Evolutionary conservation across 2,329 filamentous ascomycete genomes (phyloP).

Genomic region (Tricladium varicosporioides): DNA sequence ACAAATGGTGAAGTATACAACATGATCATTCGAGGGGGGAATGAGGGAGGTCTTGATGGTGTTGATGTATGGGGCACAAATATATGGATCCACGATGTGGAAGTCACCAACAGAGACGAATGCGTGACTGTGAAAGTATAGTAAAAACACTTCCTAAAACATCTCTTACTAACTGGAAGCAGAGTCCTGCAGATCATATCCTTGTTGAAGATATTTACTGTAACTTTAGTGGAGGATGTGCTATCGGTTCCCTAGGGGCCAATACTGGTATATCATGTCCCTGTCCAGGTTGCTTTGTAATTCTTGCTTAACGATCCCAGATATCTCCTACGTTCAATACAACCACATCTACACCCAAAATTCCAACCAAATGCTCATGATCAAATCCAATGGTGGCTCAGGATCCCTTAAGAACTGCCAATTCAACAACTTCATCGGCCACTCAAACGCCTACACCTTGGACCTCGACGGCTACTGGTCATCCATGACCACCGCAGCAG

Average conservation of each 20-base stretch:
- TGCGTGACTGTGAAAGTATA: slow-evolving; percentile 52
- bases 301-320: slow-evolving; percentile 1
- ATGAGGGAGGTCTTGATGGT: slow-evolving; percentile 53
- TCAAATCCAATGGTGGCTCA: slow-evolving; percentile 58
- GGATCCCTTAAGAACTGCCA: slow-evolving; percentile 48
- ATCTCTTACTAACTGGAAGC: background rate
- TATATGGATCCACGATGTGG: slow-evolving; percentile 57
- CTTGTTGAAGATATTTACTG: slow-evolving; percentile 60
- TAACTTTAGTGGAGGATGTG: slow-evolving; percentile 59
- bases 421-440: slow-evolving; percentile 59
- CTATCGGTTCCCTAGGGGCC: slow-evolving; percentile 52
- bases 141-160: background rate
- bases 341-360: slow-evolving; percentile 56
- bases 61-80: slow-evolving; percentile 54
- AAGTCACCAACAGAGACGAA: slow-evolving; percentile 62
- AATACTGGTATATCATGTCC: slow-evolving; percentile 35
- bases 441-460: slow-evolving; percentile 56
- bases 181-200: slow-evolving; percentile 54
- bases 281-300: background rate
- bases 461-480: slow-evolving; percentile 55
- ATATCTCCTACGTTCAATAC: slow-evolving; percentile 53
- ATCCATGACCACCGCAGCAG: slow-evolving; percentile 40
- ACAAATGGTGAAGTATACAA: slow-evolving; percentile 54
- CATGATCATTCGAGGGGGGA: slow-evolving; percentile 51
- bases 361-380: slow-evolving; percentile 61